A percentile compares a stretch with the other conserved stretches of the same genome.
phyloP scores from a whole-genome alignment of 1,284 basidiomycete genomes.

The Melampsora larici-populina region DNA sequence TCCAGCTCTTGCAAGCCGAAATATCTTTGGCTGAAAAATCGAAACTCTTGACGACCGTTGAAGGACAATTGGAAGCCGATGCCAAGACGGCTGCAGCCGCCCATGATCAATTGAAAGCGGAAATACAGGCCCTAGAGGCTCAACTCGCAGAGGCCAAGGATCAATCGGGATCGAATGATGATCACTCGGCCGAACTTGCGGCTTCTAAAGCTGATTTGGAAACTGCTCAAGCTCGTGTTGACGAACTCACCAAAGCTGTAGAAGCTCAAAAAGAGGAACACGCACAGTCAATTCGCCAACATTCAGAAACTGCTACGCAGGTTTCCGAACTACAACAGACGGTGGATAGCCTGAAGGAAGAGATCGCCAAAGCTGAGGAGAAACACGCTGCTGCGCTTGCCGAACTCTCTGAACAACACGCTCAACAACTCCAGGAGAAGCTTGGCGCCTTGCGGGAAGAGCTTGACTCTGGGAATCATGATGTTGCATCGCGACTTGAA shows the following conservation, averaged over 20 bases:
- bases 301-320: background rate
- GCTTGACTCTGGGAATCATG: conserved; percentile 4
- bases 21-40: background rate
- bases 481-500: conserved; percentile 15
- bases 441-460: conserved; percentile 8
- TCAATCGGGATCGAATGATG: background rate
- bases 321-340: conserved; percentile 20
- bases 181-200: conserved; percentile 3
- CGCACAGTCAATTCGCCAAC: background rate
- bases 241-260: conserved; percentile 11
- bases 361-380: conserved; percentile 3
- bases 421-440: conserved; percentile 14
- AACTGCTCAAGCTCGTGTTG: conserved; percentile 6
- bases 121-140: conserved; percentile 16
- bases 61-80: conserved; percentile 20
- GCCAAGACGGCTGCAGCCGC: background rate
- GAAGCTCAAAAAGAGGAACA: conserved; percentile 21
- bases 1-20: conserved; percentile 24
- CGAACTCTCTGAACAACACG: conserved; percentile 17
- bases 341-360: conserved; percentile 7
- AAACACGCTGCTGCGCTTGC: conserved; percentile 15
- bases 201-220: conserved; percentile 18
- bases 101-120: conserved; percentile 15
- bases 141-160: conserved; percentile 15
- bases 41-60: conserved; percentile 13